Evolutionary conservation across 2,329 filamentous ascomycete genomes (phyloP), one percentile per base, ranked within the genome.

Genomic region (Juglanconis oblonga): DNA sequence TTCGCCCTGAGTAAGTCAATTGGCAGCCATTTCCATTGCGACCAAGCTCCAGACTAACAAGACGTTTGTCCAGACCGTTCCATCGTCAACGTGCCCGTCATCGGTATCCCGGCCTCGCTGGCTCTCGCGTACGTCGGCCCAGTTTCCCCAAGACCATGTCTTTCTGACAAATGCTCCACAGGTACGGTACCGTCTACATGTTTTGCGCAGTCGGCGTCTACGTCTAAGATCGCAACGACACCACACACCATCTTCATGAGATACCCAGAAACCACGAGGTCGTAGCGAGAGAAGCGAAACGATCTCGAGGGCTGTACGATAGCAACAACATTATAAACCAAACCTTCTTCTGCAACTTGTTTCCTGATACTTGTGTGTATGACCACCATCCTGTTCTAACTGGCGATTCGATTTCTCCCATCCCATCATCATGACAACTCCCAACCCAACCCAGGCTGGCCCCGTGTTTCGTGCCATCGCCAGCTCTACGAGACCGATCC

Each of bases 161-260:
- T 42, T 33, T 40, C 47, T 40, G 55, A 63, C 52, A 58, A 47
- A 57, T 32, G 11, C n/a, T 24, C 33, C 31, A 10, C 71, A 97
- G 94, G 54, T 90, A 97, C 75, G 95, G 95, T 68, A 89, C 94
- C 54, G 92, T 99, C 50, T 97, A 95, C 79, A 97, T 97, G 89
- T 98, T 99, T 78, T 99, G 95, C 78, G 95, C 93, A 62, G 95
- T 95, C 73, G 95, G 95, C 74, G 95, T 99, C 72, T 98, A 99
- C 87, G 92, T 99, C 75, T 99, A 86, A 81, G 74, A 85, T 78
- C 80, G 77, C 78, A 65, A 40, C 17, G 17, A 40, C 45, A 33
- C 47, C 17, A 24, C 35, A 59, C 74, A 32, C 14, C 32, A 40
- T 52, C 44, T 31, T 53, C 33, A 13, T 49, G 52, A 64, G 53